Evolutionary conservation across 225 moss, liverwort and hornwort species (phyloP), one percentile per base, ranked within the genome.

Genomic region (Pseudoscleropodium purum): DNA sequence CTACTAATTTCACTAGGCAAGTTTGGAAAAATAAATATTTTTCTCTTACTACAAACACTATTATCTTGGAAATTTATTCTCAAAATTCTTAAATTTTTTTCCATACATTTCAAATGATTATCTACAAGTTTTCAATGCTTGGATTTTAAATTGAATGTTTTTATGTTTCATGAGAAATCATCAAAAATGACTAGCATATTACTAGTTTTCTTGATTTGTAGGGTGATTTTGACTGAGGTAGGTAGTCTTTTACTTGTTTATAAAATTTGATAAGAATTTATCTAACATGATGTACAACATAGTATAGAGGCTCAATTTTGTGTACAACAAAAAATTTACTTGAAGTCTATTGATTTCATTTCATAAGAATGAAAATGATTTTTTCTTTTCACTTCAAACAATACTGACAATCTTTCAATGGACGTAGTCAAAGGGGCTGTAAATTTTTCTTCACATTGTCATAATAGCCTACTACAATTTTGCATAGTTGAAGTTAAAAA

Each of bases 271-370:
- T 15, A 43, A 73, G 9, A 43, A 4, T 27, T 5, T 9, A 27
- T 15, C 9, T 43, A n/a, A 43, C 1, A 27, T 1, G 43, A 41
- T 26, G n/a, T 43, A 43, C 25, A 26, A 43, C 0, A 15, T 43
- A 2, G 27, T 73, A 20, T 27, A 73, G 15, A 73, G 8, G 27
- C 27, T 73, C 27, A 41, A 27, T 73, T 73, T 73, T 43, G 15
- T 27, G 7, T 1, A 41, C 25, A 41, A 43, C 3, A 52, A 43
- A 25, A 24, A 7, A 0, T 0, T 68, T n/a, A 6, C 23, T 69
- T 11, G 3, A n/a, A 21, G n/a, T 69, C 12, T 37, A 21, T 1
- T 13, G 3, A 7, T 12, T 0, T 7, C 1, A 4, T n/a, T 68
- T 68, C 6, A 6, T 6, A 68, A n/a, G 68, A 21, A 68, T n/a